phyloP scores from a whole-genome alignment of 2,329 filamentous ascomycete species.

The Nemania sp. region DNA sequence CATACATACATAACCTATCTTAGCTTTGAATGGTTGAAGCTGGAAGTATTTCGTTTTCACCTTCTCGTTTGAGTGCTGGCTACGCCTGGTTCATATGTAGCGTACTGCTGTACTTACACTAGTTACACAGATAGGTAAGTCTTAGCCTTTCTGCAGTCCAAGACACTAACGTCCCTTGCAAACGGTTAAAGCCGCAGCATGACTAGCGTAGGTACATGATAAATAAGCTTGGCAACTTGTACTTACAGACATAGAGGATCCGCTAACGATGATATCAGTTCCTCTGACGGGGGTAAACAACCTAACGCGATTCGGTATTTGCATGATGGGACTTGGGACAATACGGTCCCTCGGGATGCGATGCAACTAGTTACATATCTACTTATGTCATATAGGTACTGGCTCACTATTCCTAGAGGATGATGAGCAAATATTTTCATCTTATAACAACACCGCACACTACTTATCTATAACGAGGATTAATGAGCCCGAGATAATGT shows the following conservation, averaged over 20 bases:
- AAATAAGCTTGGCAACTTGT: neutral
- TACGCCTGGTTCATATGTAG: neutral
- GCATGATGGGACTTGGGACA: constrained; percentile 5
- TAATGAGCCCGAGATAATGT: neutral
- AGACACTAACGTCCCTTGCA: constrained; percentile 17
- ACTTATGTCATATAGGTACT: constrained; percentile 1
- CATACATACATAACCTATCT: neutral
- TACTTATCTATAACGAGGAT: neutral
- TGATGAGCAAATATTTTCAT: neutral
- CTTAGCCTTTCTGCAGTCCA: constrained; percentile 8
- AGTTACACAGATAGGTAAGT: constrained; percentile 1
- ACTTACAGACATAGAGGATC: neutral
- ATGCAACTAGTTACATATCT: neutral
- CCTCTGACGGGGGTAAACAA: neutral
- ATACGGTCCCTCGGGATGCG: neutral
- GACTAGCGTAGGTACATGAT: constrained; percentile 5
- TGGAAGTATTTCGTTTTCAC: constrained; percentile 16
- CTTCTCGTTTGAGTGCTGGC: constrained; percentile 23
- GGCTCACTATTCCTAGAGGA: neutral
- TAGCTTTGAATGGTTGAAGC: neutral
- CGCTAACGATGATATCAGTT: neutral
- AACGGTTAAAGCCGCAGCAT: constrained; percentile 28
- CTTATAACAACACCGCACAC: neutral
- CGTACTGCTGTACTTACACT: neutral
- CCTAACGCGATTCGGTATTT: constrained; percentile 3